These are phyloP conservation scores for Pleurotus sapidus DNA, from an alignment of 768 basidiomycete genomes.

Conservation along the genomic window DNA sequence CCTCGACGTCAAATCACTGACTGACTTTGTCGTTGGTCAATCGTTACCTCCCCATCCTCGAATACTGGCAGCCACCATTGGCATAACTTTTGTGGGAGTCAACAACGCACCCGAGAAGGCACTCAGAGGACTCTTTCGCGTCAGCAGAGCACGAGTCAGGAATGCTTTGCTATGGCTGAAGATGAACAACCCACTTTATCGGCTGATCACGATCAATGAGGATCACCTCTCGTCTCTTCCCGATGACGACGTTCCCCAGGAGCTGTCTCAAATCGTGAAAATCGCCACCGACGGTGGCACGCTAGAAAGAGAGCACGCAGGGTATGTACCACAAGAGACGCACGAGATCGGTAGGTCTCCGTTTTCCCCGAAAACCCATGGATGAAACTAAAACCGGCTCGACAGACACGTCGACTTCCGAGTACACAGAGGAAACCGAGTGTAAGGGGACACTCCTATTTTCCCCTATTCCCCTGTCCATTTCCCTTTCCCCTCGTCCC, in stretches of 20 bases:
- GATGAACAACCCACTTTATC: constrained; percentile 23
- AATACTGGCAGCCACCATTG: constrained; percentile 24
- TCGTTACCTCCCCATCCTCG: constrained; percentile 20
- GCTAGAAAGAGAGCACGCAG: constrained; percentile 21
- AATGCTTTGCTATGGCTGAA: constrained; percentile 31
- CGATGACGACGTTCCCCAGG: constrained; percentile 26
- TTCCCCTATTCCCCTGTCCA: too few relatives aligned
- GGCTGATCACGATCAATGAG: constrained; percentile 17
- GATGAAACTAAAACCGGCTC: too few relatives aligned
- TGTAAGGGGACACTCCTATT: too few relatives aligned
- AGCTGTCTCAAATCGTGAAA: constrained; percentile 17
- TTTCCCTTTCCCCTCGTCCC: too few relatives aligned
- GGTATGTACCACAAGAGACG: constrained; percentile 25
- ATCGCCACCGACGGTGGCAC: constrained; percentile 15
- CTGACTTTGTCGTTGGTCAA: constrained; percentile 20
- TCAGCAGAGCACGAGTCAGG: constrained; percentile 15
- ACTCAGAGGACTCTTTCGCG: constrained; percentile 20
- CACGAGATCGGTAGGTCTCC: too few relatives aligned
- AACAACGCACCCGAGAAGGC: constrained; percentile 14
- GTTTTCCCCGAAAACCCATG: too few relatives aligned
- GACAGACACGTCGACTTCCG: too few relatives aligned
- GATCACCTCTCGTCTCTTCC: constrained; percentile 21
- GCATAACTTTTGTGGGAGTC: constrained; percentile 27
- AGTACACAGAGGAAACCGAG: too few relatives aligned
- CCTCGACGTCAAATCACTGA: constrained; percentile 16